Evolutionary conservation across 2,329 filamentous ascomycete genomes (phyloP).

Genomic region (Fusarium agapanthi): DNA sequence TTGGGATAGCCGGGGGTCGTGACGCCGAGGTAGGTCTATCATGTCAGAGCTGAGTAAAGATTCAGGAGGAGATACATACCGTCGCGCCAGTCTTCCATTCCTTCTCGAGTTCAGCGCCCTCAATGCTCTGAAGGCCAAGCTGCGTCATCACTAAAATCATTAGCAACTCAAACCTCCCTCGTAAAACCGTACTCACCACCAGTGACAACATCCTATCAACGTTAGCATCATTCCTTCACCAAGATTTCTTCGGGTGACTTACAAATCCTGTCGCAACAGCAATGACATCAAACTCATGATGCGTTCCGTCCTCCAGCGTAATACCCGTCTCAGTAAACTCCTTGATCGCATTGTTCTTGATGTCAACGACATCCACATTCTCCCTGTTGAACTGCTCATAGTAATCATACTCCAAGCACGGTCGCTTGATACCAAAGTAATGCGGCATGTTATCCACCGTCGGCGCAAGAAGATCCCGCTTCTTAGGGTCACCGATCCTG

Average conservation of each 20-base stretch:
- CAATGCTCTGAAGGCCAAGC: conserved; percentile 54
- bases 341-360: conserved; percentile 52
- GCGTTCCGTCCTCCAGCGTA: conserved; percentile 50
- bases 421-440: conserved; percentile 63
- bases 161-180: neutral
- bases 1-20: conserved; percentile 57
- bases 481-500: conserved; percentile 59
- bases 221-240: neutral
- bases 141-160: conserved; percentile 52
- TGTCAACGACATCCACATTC: conserved; percentile 54
- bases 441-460: conserved; percentile 55
- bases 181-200: conserved; percentile 39
- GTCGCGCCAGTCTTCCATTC: conserved; percentile 53
- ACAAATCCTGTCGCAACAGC: conserved; percentile 58
- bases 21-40: conserved; percentile 54
- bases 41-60: neutral
- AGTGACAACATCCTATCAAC: conserved; percentile 46
- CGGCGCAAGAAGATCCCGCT: conserved; percentile 62
- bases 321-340: conserved; percentile 54
- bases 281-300: conserved; percentile 55
- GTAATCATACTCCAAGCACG: conserved; percentile 54
- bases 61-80: neutral
- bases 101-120: conserved; percentile 50
- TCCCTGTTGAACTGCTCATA: conserved; percentile 58
- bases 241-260: conserved; percentile 20